Evolutionary conservation across 176 grass and related monocot genomes (phyloP).

Genomic region (Phragmites australis): DNA sequence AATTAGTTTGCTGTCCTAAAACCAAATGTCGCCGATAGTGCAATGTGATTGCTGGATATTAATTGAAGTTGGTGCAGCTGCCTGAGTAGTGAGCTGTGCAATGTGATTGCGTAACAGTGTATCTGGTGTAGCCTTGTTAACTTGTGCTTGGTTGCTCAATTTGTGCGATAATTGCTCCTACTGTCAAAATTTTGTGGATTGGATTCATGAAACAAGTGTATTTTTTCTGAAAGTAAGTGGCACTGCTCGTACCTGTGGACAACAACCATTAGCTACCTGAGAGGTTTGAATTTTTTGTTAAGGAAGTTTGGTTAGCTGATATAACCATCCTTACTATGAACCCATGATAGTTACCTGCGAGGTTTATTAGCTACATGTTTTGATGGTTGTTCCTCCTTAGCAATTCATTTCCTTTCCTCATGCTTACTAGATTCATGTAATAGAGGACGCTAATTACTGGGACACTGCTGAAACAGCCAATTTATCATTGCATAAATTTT

Average conservation of each 20-base stretch:
- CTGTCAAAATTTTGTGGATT: background rate
- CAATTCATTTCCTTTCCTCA: background rate
- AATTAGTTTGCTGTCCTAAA: slow-evolving; percentile 8
- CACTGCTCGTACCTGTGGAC: background rate
- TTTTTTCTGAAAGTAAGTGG: background rate
- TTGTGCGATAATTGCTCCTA: background rate
- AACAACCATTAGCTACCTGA: background rate
- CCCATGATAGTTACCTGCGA: no score
- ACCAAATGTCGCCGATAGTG: background rate
- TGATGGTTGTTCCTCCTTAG: background rate
- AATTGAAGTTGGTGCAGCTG: slow-evolving; percentile 8
- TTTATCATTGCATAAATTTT: slow-evolving; percentile 8
- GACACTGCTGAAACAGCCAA: slow-evolving; percentile 6
- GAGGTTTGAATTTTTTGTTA: background rate
- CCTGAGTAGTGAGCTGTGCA: slow-evolving; percentile 7
- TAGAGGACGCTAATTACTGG: background rate
- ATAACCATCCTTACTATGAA: background rate
- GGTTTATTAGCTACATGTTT: background rate
- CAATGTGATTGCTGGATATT: background rate
- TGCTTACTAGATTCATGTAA: slow-evolving; percentile 14
- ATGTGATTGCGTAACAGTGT: slow-evolving; percentile 17
- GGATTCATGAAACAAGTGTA: background rate
- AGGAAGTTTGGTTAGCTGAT: slow-evolving; percentile 8
- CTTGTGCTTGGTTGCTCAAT: background rate
- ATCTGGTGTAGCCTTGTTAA: background rate